Evolutionary conservation across 371 early-diverging fungal species (phyloP).

Genomic region (Saksenaea oblongispora): DNA sequence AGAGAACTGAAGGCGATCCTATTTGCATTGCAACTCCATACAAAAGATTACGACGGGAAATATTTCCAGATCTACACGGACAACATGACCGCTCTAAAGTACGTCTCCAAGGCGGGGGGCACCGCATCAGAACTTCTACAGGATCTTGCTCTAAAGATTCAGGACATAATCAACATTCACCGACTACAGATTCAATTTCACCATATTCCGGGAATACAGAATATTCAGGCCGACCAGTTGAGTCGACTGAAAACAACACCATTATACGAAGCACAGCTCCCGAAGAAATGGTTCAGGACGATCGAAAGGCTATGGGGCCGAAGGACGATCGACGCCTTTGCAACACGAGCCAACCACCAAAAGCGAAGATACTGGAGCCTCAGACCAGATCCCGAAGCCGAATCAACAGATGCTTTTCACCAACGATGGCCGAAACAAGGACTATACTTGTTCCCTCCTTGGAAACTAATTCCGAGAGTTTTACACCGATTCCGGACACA

Average conservation of each 20-base stretch:
- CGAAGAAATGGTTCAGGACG: neutral
- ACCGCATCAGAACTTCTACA: conserved; percentile 17
- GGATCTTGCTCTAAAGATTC: conserved; percentile 17
- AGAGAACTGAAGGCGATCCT: conserved; percentile 21
- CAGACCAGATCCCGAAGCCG: conserved; percentile 1
- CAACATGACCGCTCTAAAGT: conserved; percentile 29
- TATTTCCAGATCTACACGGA: conserved; percentile 16
- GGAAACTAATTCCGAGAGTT: conserved; percentile 6
- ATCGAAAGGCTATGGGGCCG: conserved; percentile 2
- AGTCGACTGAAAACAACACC: conserved; percentile 10
- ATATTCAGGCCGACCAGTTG: conserved; percentile 15
- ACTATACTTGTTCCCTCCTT: conserved; percentile 8
- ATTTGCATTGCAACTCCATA: conserved; percentile 17
- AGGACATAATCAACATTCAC: conserved; percentile 11
- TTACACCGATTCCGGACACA: neutral
- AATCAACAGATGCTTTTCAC: conserved; percentile 9
- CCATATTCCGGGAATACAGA: conserved; percentile 22
- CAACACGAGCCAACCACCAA: conserved; percentile 10
- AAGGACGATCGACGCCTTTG: conserved; percentile 35
- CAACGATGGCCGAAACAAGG: conserved; percentile 6
- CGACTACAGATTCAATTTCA: conserved; percentile 8
- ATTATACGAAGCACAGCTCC: conserved; percentile 14
- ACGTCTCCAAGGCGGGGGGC: conserved; percentile 19
- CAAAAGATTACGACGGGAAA: conserved; percentile 7
- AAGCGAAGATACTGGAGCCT: conserved; percentile 1